Conservation (phyloP, 441 rosid genomes). For the Geranium incanum region DNA sequence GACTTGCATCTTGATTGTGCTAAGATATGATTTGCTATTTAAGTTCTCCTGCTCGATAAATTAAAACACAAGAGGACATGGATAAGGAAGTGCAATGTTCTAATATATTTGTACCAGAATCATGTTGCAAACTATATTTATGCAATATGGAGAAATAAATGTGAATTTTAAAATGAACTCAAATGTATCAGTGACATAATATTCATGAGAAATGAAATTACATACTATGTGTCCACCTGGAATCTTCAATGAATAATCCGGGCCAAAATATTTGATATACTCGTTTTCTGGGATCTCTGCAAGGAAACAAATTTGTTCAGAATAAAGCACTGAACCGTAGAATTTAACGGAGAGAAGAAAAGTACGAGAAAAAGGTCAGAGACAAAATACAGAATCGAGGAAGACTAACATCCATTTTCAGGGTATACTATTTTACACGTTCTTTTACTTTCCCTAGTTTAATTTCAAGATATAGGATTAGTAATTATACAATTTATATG, state of each 20-base stretch:
- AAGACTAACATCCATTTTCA: not conserved
- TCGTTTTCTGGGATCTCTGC: constrained; percentile 94
- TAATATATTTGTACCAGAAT: not conserved
- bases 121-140: too few relatives aligned
- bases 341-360: not conserved
- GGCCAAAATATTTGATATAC: constrained; percentile 78
- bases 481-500: not conserved
- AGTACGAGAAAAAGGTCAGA: not conserved
- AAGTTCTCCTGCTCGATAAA: constrained; percentile 64
- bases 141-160: not conserved
- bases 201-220: constrained; percentile 8
- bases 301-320: constrained; percentile 6
- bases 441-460: not conserved
- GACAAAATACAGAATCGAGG: not conserved
- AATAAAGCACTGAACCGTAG: not conserved
- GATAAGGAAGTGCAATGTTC: constrained; percentile 11
- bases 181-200: not conserved
- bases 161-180: not conserved
- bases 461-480: not conserved
- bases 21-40: constrained; percentile 78
- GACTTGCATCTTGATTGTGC: constrained; percentile 78
- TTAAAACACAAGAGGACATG: constrained; percentile 16
- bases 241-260: constrained; percentile 75
- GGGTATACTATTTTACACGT: not conserved
- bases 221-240: constrained; percentile 80